A percentile compares a stretch with the other conserved stretches of the same genome.
Conservation (phyloP, 306 rosid species). For the Senna siamea region DNA sequence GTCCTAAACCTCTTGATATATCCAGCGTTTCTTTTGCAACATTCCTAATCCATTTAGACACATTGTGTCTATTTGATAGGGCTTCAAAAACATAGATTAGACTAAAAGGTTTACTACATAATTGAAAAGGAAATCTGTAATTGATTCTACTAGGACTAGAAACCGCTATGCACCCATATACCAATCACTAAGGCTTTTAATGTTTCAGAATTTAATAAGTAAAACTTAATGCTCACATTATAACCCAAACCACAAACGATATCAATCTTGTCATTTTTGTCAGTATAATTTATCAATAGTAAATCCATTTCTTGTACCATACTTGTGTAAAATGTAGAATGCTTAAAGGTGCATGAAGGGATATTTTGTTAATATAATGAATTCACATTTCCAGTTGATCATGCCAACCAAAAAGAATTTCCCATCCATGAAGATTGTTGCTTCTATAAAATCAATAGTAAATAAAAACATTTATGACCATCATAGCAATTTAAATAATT, state of each 20-base stretch:
- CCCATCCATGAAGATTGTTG: constrained; percentile 5
- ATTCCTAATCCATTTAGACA: too few relatives aligned
- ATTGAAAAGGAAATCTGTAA: background rate
- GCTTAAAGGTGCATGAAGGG: background rate
- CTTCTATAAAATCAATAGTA: constrained; percentile 15
- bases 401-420: constrained; percentile 3
- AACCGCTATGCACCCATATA: background rate
- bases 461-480: background rate
- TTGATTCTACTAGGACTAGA: background rate
- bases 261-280: constrained; percentile 26
- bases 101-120: too few relatives aligned
- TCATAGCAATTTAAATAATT: constrained; percentile 22
- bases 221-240: constrained; percentile 15
- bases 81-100: too few relatives aligned
- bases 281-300: constrained; percentile 6
- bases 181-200: background rate
- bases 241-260: constrained; percentile 14
- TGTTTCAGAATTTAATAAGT: constrained; percentile 2
- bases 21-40: too few relatives aligned
- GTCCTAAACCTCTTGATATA: too few relatives aligned
- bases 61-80: too few relatives aligned
- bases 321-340: constrained; percentile 20
- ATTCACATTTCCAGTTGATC: constrained; percentile 21
- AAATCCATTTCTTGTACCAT: background rate
- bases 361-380: background rate